Evolutionary conservation across 2,329 filamentous ascomycete genomes (phyloP), one percentile per base, ranked within the genome.

Genomic region (Fusarium sambucinum): DNA sequence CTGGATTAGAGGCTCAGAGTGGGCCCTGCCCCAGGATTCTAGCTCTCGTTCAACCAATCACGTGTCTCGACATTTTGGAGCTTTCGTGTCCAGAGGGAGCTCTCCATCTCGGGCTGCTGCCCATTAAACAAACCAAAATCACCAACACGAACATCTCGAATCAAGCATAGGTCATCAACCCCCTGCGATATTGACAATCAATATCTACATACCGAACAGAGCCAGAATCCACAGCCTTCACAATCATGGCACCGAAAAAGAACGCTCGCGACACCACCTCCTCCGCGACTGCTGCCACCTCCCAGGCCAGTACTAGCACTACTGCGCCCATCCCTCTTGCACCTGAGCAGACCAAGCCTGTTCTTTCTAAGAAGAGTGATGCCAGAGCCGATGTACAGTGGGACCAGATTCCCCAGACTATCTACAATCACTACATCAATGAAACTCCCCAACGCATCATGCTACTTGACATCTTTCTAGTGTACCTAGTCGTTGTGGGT

Each of bases 401-500:
- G 80, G 77, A 84, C 75, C 84, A 90, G 74, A 92, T 96, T 69
- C 82, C 90, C 42, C 74, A 85, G 57, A 89, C 89, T 76, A 85
- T 97, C 72, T 91, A 90, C 86, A 83, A 89, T 73, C 89, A 93
- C 80, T 99, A 99, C 81, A 79, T 90, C 56, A 83, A 90, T 71
- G 86, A 89, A 72, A 99, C 96, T 44, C 90, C 95, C 46, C 94
- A 97, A 85, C 89, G 95, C 67, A 95, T 91, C 47, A 96, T 97
- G 86, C 87, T 99, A 65, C 87, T 98, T 66, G 96, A 99, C 79
- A 87, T 87, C 35, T 99, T 99, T 80, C 90, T 99, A 87, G 88
- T 81, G 5, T 99, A 97, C 79, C 83, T 99, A 61, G 89, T 96
- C 23, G 85, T 90, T 2, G 92, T 97, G 6, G 96, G 94, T 51